Evolutionary conservation across 2,329 filamentous ascomycete genomes (phyloP).

Genomic region (Diaporthe nobilis): DNA sequence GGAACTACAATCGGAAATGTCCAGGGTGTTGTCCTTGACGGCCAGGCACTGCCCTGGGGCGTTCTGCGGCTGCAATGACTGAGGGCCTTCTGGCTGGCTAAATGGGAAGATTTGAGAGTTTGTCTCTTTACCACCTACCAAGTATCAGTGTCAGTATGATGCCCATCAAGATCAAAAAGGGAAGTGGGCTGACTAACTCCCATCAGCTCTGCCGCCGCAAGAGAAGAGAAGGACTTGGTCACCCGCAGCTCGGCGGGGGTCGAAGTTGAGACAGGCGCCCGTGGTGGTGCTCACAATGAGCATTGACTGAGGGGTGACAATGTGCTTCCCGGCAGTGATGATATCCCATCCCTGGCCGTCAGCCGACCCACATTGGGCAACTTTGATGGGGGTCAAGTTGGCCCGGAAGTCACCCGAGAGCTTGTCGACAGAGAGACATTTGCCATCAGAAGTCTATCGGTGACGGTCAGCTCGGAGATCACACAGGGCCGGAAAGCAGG

Average conservation of each 20-base stretch:
- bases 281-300: conserved; percentile 70
- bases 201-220: conserved; percentile 70
- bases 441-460: conserved; percentile 55
- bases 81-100: conserved; percentile 52
- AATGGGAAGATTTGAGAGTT: conserved; percentile 67
- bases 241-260: conserved; percentile 63
- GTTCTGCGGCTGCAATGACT: conserved; percentile 62
- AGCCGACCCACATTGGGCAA: conserved; percentile 57
- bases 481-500: not conserved
- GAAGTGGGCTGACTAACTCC: conserved; percentile 50
- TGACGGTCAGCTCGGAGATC: too few relatives aligned
- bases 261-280: conserved; percentile 72
- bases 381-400: conserved; percentile 59
- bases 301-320: conserved; percentile 56
- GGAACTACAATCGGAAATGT: conserved; percentile 59
- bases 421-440: conserved; percentile 59
- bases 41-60: conserved; percentile 62
- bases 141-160: conserved; percentile 19
- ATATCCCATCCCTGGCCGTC: conserved; percentile 60
- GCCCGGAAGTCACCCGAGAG: conserved; percentile 61
- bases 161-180: not conserved
- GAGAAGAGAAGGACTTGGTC: conserved; percentile 70
- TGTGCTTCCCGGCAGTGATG: conserved; percentile 50
- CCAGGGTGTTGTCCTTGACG: conserved; percentile 59
- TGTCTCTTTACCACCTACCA: conserved; percentile 60